Evolutionary conservation across 2,329 filamentous ascomycete species (phyloP).

Genomic region (Cryphonectria parasitica): DNA sequence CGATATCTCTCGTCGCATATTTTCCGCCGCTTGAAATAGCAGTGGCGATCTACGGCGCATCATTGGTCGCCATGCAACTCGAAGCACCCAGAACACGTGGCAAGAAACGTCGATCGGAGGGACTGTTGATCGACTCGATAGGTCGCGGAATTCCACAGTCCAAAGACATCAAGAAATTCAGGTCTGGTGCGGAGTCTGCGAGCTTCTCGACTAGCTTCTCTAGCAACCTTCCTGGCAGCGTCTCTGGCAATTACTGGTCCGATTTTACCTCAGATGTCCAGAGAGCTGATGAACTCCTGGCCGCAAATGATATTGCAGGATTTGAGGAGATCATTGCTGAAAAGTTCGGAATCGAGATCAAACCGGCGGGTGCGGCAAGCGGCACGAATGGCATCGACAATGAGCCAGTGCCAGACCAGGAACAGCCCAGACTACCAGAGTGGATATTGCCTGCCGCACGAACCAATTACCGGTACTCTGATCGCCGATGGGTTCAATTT

Average conservation of each 20-base stretch:
- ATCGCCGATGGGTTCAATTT: conserved; percentile 68
- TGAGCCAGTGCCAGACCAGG: conserved; percentile 19
- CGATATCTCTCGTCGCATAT: conserved; percentile 59
- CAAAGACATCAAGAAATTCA: conserved; percentile 41
- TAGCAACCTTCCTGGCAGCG: conserved; percentile 51
- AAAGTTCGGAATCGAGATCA: conserved; percentile 50
- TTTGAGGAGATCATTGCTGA: conserved; percentile 56
- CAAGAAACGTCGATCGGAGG: conserved; percentile 59
- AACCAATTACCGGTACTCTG: conserved; percentile 56
- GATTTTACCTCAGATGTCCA: conserved; percentile 50
- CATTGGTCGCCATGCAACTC: conserved; percentile 71
- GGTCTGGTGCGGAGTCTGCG: conserved; percentile 31
- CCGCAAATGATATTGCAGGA: conserved; percentile 47
- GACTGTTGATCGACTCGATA: conserved; percentile 73
- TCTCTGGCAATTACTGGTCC: conserved; percentile 53
- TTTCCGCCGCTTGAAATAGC: conserved; percentile 69
- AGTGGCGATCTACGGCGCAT: conserved; percentile 65
- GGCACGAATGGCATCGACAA: neutral
- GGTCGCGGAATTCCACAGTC: conserved; percentile 62
- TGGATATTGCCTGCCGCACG: conserved; percentile 56
- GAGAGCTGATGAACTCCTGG: conserved; percentile 53
- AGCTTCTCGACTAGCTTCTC: conserved; percentile 45
- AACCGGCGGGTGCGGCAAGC: conserved; percentile 8
- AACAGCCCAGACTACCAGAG: conserved; percentile 40
- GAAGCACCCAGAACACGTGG: conserved; percentile 62